Evolutionary conservation across 768 basidiomycete species (phyloP), one percentile per base, ranked within the genome.

Genomic region (Pleurotus ostreatus): DNA sequence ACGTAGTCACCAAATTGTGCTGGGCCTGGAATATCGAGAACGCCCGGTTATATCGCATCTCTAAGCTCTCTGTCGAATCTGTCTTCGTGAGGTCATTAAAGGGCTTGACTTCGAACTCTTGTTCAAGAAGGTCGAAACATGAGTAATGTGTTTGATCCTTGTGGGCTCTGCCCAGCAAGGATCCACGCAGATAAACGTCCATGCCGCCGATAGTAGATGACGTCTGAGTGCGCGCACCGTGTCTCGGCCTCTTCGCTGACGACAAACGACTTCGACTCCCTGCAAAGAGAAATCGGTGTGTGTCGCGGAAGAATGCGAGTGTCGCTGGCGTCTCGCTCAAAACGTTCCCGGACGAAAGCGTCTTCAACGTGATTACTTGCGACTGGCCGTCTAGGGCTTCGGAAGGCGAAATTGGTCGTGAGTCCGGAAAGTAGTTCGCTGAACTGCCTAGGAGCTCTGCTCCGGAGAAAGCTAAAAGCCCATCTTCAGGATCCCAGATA

Each of bases 401-500:
- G 5, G 65, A 58, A 8, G 66, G 66, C 8, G 65, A 66, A 16
- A 58, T 57, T 9, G 59, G 57, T 34, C 30, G 30, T 11, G 57
- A 47, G 34, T 49, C 43, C 25, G 54, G 15, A 34, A 38, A 30
- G 39, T 62, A 52, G 23, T 58, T 57, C 37, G 49, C 45, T 12
- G 57, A 59, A 34, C 30, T 34, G 41, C 73, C 70, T 25, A 80
- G 67, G 37, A 84, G 73, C 49, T 71, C 67, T 26, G 79, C 74
- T 23, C 77, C 79, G 1, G 82, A 82, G 63, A 85, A 84, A 34
- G 78, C 76, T 57, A 84, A 73, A 60, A 84, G 74, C 26, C 81
- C 84, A 4, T 82, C 78, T 0, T 78, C 76, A 1, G 79, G 78
- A 57, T 83, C 82, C 79, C 79, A 86, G 30, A 84, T 65, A 4